A percentile compares a stretch with the other conserved stretches of the same genome.
Evolutionary conservation across 2,329 filamentous ascomycete genomes (phyloP).

Genomic region (Alternaria gaisen): DNA sequence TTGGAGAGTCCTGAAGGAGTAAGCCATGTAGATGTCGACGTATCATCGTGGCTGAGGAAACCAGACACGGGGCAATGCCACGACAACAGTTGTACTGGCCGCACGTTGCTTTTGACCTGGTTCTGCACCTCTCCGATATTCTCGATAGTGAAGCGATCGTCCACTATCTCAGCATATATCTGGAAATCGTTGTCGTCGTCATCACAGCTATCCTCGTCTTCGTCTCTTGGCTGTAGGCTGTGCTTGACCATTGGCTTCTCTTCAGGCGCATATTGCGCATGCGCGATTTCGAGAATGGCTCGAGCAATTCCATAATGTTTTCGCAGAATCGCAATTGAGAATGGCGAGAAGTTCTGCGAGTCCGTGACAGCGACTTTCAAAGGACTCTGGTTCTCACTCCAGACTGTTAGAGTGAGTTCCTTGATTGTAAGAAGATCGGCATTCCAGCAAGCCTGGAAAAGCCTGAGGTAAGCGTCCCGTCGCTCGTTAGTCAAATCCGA

Average conservation of each 20-base stretch:
- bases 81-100: slow-evolving; percentile 64
- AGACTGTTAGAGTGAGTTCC: slow-evolving; percentile 67
- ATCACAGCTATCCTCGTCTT: slow-evolving; percentile 43
- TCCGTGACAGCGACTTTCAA: slow-evolving; percentile 71
- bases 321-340: slow-evolving; percentile 72
- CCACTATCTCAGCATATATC: slow-evolving; percentile 63
- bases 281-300: slow-evolving; percentile 73
- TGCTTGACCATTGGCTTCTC: slow-evolving; percentile 57
- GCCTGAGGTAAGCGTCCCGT: slow-evolving; percentile 67
- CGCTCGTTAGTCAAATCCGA: slow-evolving; percentile 62
- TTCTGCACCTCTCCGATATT: slow-evolving; percentile 75
- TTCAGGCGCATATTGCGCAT: slow-evolving; percentile 71
- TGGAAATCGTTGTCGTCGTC: slow-evolving; percentile 43
- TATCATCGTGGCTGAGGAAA: slow-evolving; percentile 17
- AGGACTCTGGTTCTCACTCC: slow-evolving; percentile 62
- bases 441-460: slow-evolving; percentile 78
- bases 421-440: slow-evolving; percentile 75
- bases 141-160: slow-evolving; percentile 77
- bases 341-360: slow-evolving; percentile 63
- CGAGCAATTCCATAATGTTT: slow-evolving; percentile 71
- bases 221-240: slow-evolving; percentile 55
- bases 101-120: slow-evolving; percentile 70
- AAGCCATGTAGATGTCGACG: neutral
- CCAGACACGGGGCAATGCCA: slow-evolving; percentile 28
- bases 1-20: neutral